Evolutionary conservation across 2,329 filamentous ascomycete genomes (phyloP), one percentile per base, ranked within the genome.

Genomic region (Aspergillus thermomutatus): DNA sequence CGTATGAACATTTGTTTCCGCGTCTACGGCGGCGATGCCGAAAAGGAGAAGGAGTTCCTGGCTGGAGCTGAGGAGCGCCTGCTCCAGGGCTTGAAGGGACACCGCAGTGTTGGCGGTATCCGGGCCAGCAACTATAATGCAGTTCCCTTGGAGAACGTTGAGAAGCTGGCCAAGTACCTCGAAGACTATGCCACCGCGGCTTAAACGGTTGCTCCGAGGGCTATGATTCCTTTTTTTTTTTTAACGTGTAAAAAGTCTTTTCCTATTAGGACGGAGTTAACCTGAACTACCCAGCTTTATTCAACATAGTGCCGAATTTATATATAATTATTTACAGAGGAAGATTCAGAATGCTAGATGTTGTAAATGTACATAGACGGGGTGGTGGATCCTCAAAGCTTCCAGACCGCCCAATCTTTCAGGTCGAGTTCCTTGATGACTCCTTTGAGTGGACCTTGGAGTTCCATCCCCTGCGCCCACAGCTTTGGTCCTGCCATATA

Each of bases 1-100:
- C 82, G 91, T 54, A 96, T 97, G 89, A 97, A 97, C 76, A 90
- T 97, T 57, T 97, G 92, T 81, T 97, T 97, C 82, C 81, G 92
- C 17, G 82, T 96, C 19, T 73, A 79, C 49, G 83, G 81, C 47
- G 84, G 87, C 45, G 78, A 86, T 57, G 85, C 87, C 52, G 86
- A 83, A 11, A 82, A 87, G 23, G 92, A 97, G 74, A 90, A 91
- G 75, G 81, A 81, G 0, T 97, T 97, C 77, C 74, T 97, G 48
- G 83, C 87, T 58, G 85, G 89, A 49, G 88, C 87, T 1, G 84
- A 88, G 58, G 83, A 83, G 58, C 80, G 79, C 53, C 86, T 89
- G 0, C 78, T 97, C 25, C 85, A 87, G 26, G 93, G 92, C 0
- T 79, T 97, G 46, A 96, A 96, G 79, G 93, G 93, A 0, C 93